Conservation (phyloP, 176 grass and related monocot genomes). For the Poa pratensis region DNA sequence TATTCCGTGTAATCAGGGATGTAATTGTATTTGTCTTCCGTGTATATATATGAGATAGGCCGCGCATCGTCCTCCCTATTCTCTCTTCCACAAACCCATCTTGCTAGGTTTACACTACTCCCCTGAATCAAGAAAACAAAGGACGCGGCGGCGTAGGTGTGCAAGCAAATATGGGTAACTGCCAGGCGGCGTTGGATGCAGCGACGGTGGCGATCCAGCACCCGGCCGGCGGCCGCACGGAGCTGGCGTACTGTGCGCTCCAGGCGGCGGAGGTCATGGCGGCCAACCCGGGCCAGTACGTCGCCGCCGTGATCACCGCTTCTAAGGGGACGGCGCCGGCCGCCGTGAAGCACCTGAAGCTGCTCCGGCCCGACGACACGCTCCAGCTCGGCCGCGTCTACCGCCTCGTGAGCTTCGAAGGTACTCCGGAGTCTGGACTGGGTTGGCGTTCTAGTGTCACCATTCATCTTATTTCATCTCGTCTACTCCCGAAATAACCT, state of each 20-base stretch:
- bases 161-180: constrained; percentile 61
- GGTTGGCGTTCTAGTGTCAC: background rate
- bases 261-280: constrained; percentile 79
- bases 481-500: background rate
- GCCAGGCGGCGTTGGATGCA: constrained; percentile 68
- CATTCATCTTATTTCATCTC: background rate
- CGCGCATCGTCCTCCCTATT: no score
- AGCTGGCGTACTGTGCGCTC: constrained; percentile 69
- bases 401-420: constrained; percentile 97
- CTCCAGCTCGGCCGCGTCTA: constrained; percentile 84
- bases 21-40: no score
- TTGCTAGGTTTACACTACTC: no score
- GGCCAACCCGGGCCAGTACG: constrained; percentile 88
- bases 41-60: no score
- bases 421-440: constrained; percentile 24
- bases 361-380: constrained; percentile 93
- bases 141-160: background rate
- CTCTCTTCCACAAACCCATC: no score
- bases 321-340: background rate
- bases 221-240: constrained; percentile 63
- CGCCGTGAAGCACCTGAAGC: constrained; percentile 82
- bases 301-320: constrained; percentile 69
- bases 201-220: constrained; percentile 74
- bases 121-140: no score
- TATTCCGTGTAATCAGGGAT: no score